Base-by-base conservation (phyloP, 768 basidiomycete genomes). In the Calvatia gigantea region DNA sequence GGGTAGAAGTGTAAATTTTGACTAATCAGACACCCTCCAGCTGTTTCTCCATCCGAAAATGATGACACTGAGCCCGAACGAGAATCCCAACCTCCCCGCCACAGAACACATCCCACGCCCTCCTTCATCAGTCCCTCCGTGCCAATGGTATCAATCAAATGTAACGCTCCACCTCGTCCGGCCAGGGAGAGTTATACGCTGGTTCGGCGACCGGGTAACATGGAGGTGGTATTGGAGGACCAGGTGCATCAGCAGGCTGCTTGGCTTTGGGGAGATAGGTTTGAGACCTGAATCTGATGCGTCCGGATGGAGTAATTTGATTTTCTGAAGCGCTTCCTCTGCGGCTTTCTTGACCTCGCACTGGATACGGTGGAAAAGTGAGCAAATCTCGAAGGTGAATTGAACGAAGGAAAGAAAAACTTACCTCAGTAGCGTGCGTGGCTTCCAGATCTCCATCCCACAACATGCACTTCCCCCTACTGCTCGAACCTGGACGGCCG, bases 271-370 rank as follows among this genome's bases (percentile, higher is more conserved):
- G 89, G 3, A 86, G 61, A 44, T 91, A 32, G 91, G 79, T 59
- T 82, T 78, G 63, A 93, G 72, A 25, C 75, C 77, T 15, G 78
- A 71, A 35, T 52, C 38, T 25, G 82, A 75, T 21, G 84, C 74
- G 19, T 91, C 86, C 0, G 89, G 89, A 42, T 89, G 76, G 3
- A 76, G 69, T 23, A 68, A 69, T 60, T 80, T 81, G 64, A 82
- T 81, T 19, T 86, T 78, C n/a, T 77, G 80, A n/a, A 84, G 65
- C 0, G 89, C 88, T 48, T 71, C 75, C 62, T 86, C 79, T 11
- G 82, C 84, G 0, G 90, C 91, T 48, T 73, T 79, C 48, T 80
- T 79, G 33, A 91, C 88, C 89, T 91, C 49, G 6, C 19, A 29
- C 33, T 17, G 35, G 42, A 19, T 29, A n/a, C n/a, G n/a, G n/a